phyloP scores from a whole-genome alignment of 805 yeast genomes.

The Monosporozyma aquatica region DNA sequence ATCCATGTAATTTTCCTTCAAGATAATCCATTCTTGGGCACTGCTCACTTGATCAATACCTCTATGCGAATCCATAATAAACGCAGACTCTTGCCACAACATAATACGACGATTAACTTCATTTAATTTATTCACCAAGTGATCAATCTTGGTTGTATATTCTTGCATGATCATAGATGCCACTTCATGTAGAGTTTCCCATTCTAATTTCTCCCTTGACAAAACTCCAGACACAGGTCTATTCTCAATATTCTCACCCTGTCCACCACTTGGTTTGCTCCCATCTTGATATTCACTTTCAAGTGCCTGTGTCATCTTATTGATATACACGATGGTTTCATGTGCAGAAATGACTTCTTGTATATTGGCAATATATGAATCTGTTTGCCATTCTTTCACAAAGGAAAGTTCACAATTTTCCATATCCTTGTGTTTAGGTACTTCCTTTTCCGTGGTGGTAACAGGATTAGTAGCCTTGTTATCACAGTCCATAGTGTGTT shows the following conservation, averaged over 20 bases:
- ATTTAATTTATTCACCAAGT: constrained; percentile 16
- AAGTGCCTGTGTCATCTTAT: constrained; percentile 2
- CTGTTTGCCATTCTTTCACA: constrained; percentile 14
- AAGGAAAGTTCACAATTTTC: background rate
- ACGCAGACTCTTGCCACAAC: constrained; percentile 30
- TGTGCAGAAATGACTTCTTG: constrained; percentile 3
- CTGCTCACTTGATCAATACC: constrained; percentile 21
- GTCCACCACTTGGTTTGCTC: too few relatives aligned
- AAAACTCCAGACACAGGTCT: too few relatives aligned
- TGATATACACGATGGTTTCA: background rate
- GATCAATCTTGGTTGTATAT: constrained; percentile 23
- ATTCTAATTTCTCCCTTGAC: constrained; percentile 18
- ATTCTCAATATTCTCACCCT: too few relatives aligned
- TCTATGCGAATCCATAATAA: constrained; percentile 25
- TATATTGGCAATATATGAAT: constrained; percentile 9
- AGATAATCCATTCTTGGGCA: constrained; percentile 24
- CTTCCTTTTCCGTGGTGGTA: background rate
- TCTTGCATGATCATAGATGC: constrained; percentile 26
- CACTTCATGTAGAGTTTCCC: constrained; percentile 26
- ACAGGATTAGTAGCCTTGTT: background rate
- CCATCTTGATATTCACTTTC: too few relatives aligned
- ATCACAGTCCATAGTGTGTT: too few relatives aligned
- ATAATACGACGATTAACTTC: constrained; percentile 20
- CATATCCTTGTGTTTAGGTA: background rate
- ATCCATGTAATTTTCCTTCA: constrained; percentile 20